Evolutionary conservation across 257 asterid species (phyloP).

Genomic region (Gentiana macrophylla): DNA sequence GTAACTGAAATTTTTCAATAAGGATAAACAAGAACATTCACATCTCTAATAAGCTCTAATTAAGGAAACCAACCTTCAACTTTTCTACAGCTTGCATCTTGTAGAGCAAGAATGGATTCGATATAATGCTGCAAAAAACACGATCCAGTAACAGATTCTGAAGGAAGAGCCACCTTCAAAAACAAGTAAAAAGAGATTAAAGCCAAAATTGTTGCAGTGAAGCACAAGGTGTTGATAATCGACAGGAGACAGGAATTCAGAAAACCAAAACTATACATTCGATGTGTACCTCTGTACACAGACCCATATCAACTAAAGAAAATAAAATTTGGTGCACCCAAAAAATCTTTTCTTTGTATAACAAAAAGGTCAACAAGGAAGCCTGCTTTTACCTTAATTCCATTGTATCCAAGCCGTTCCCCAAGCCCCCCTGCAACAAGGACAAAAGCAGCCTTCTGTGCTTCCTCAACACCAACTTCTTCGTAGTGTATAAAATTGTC

Average conservation of each 20-base stretch:
- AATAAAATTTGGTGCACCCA: too few species aligned
- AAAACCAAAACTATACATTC: too few species aligned
- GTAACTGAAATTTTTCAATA: too few species aligned
- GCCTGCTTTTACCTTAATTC: constrained; percentile 60
- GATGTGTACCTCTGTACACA: too few species aligned
- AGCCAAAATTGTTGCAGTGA: constrained; percentile 5
- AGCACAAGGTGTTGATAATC: too few species aligned
- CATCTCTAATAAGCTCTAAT: background rate
- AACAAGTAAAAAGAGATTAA: constrained; percentile 14
- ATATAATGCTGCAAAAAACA: constrained; percentile 88
- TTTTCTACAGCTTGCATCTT: constrained; percentile 65
- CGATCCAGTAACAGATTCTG: constrained; percentile 70
- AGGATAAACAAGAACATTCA: too few species aligned
- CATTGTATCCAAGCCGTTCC: constrained; percentile 97
- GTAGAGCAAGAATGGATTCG: constrained; percentile 87
- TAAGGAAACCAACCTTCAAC: constrained; percentile 53
- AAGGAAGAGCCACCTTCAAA: constrained; percentile 88
- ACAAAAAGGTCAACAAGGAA: too few species aligned
- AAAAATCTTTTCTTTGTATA: too few species aligned
- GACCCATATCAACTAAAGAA: too few species aligned
- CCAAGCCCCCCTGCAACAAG: constrained; percentile 99
- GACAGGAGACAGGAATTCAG: background rate
- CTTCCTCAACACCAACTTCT: constrained; percentile 78
- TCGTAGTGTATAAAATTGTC: constrained; percentile 54
- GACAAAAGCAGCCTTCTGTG: constrained; percentile 84